These are phyloP conservation scores for Panicum hallii DNA, from an alignment of 202 grass and related monocot species.

Conservation along the genomic window DNA sequence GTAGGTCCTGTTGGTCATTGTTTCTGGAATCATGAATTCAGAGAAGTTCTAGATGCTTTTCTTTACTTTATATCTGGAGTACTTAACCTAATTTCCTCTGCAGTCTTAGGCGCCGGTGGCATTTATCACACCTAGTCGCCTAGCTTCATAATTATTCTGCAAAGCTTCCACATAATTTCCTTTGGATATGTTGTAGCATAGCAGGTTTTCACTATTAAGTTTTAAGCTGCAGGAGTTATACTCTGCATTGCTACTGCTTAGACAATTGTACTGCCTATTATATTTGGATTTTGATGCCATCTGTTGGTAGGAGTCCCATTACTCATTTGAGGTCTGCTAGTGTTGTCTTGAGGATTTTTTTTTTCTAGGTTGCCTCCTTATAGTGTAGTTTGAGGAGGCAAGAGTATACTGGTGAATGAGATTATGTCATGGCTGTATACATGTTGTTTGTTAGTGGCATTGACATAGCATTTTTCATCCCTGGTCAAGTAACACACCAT, in stretches of 20 bases:
- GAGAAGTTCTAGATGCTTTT: too few species aligned
- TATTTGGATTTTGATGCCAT: background rate
- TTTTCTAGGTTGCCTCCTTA: background rate
- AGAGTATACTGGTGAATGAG: background rate
- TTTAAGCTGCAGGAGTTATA: background rate
- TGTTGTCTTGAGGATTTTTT: background rate
- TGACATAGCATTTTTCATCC: background rate
- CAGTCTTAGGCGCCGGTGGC: too few species aligned
- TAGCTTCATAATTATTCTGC: too few species aligned
- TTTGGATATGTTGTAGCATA: background rate
- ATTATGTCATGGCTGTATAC: background rate
- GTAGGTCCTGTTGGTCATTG: background rate
- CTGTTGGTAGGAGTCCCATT: background rate
- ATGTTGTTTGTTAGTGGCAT: background rate
- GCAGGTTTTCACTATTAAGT: conserved; percentile 4
- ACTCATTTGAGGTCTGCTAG: background rate
- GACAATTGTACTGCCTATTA: background rate
- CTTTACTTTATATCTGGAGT: too few species aligned
- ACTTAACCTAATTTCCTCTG: too few species aligned
- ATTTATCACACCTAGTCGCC: too few species aligned
- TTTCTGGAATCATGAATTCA: too few species aligned
- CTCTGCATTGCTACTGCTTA: background rate
- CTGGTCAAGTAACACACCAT: background rate
- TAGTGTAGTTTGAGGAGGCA: background rate
- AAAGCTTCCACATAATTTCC: too few species aligned